phyloP scores from a whole-genome alignment of 129 eudicot genomes.

The Artemisia argyi region DNA sequence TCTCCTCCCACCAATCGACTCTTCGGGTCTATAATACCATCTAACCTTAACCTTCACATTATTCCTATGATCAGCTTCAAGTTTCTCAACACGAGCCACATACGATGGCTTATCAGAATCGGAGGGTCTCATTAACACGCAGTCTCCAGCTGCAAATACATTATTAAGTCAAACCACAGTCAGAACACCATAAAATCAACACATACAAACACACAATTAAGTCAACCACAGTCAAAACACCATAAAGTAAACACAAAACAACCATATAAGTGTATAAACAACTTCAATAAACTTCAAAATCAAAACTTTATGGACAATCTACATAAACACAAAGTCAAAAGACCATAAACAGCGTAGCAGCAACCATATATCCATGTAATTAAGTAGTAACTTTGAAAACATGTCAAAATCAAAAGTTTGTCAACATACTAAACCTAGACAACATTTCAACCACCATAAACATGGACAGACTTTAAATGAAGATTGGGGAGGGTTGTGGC shows the following conservation, averaged over 20 bases:
- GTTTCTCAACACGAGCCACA: slow-evolving; percentile 84
- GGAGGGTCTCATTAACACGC: slow-evolving; percentile 87
- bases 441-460: too few relatives aligned
- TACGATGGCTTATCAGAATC: slow-evolving; percentile 84
- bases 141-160: slow-evolving; percentile 72
- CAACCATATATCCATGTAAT: neutral
- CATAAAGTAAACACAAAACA: too few relatives aligned
- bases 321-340: too few relatives aligned
- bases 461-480: too few relatives aligned
- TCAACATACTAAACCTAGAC: too few relatives aligned
- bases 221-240: slow-evolving; percentile 13
- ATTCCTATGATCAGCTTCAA: slow-evolving; percentile 90
- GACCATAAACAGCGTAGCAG: too few relatives aligned
- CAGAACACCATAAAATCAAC: slow-evolving; percentile 4
- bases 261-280: too few relatives aligned
- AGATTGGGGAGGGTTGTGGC: neutral
- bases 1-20: slow-evolving; percentile 86
- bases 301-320: too few relatives aligned
- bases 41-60: slow-evolving; percentile 81
- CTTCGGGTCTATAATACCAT: slow-evolving; percentile 97
- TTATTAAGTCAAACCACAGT: slow-evolving; percentile 14
- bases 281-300: too few relatives aligned
- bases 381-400: neutral
- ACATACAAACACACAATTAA: slow-evolving; percentile 3
- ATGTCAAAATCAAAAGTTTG: too few relatives aligned